Conservation (phyloP, 768 basidiomycete genomes). For the Russula ochroleuca region DNA sequence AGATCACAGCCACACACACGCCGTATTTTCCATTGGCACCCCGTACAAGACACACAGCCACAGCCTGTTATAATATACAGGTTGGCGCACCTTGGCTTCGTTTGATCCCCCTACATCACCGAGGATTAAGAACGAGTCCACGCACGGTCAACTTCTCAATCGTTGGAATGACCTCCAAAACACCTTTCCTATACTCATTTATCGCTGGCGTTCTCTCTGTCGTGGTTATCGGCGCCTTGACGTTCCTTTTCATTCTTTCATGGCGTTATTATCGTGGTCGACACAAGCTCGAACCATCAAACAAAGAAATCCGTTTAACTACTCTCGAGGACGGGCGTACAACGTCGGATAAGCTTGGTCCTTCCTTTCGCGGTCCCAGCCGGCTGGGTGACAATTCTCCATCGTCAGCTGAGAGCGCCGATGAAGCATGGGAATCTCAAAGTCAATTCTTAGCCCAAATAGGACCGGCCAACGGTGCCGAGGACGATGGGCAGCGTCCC, state of each 20-base stretch:
- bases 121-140: conserved; percentile 8
- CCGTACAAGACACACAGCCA: neutral
- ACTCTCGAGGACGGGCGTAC: conserved; percentile 14
- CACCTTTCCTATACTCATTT: conserved; percentile 14
- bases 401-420: neutral
- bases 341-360: neutral
- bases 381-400: conserved; percentile 16
- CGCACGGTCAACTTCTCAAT: neutral
- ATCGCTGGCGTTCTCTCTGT: conserved; percentile 2
- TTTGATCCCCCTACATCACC: neutral
- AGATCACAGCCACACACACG: neutral
- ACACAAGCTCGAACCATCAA: neutral
- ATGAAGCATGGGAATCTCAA: conserved; percentile 5
- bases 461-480: neutral
- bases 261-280: conserved; percentile 6
- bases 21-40: neutral
- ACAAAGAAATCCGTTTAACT: conserved; percentile 3
- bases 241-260: neutral
- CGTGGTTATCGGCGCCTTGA: neutral
- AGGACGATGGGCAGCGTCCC: neutral
- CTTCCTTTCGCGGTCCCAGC: conserved; percentile 16
- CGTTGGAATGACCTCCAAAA: conserved; percentile 1
- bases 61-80: neutral
- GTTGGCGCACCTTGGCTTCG: neutral
- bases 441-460: neutral